Evolutionary conservation across 1,139 yeast genomes (phyloP).

Genomic region (Taphrina flavorubra): DNA sequence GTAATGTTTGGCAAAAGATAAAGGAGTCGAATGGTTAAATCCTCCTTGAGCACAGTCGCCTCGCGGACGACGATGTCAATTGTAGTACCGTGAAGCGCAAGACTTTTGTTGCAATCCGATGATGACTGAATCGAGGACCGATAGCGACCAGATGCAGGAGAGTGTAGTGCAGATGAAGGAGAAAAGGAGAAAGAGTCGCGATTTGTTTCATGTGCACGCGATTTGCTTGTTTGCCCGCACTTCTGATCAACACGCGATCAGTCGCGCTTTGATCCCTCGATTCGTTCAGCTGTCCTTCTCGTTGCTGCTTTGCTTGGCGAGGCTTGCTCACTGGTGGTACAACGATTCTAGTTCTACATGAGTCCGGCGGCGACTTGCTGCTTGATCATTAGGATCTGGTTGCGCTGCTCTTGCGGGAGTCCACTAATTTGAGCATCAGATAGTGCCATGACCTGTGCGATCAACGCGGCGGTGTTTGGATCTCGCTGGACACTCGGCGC

Average conservation of each 20-base stretch:
- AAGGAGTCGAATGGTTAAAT: neutral
- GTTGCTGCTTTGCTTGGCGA: too few species aligned
- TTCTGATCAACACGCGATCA: too few species aligned
- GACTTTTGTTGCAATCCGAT: neutral
- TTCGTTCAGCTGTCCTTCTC: too few species aligned
- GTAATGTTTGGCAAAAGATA: neutral
- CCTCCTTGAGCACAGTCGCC: neutral
- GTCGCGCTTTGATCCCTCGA: too few species aligned
- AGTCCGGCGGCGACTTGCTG: constrained; percentile 32
- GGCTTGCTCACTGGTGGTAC: too few species aligned
- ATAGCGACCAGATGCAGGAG: too few species aligned
- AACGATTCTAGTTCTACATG: neutral
- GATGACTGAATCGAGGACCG: too few species aligned
- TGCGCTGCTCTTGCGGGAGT: constrained; percentile 65
- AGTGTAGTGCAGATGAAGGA: neutral
- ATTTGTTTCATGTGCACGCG: too few species aligned
- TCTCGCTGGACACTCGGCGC: constrained; percentile 46
- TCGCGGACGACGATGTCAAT: neutral
- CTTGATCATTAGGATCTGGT: constrained; percentile 46
- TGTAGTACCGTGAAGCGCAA: neutral
- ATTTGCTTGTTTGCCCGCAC: too few species aligned
- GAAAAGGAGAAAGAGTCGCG: neutral
- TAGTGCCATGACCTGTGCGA: constrained; percentile 60
- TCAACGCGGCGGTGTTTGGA: constrained; percentile 55
- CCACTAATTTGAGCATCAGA: constrained; percentile 67